Evolutionary conservation across 257 asterid genomes (phyloP).

Genomic region (Jacaranda mimosifolia): DNA sequence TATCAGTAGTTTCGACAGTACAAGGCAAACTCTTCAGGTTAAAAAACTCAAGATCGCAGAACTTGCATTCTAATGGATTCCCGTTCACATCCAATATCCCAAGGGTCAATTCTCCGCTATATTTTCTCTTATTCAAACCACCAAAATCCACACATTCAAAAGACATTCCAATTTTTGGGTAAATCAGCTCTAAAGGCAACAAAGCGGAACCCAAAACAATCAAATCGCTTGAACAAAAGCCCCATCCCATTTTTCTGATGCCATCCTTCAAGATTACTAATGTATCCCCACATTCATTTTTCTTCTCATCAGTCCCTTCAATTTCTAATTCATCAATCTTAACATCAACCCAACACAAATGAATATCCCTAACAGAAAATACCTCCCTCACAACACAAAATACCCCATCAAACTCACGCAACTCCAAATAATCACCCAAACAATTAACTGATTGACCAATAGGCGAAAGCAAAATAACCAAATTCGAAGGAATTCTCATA

Average conservation of each 20-base stretch:
- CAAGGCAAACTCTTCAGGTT: slow-evolving; percentile 44
- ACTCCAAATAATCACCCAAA: slow-evolving; percentile 48
- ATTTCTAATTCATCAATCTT: slow-evolving; percentile 38
- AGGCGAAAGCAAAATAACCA: slow-evolving; percentile 77
- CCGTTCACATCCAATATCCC: slow-evolving; percentile 76
- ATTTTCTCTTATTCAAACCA: slow-evolving; percentile 38
- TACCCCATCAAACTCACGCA: slow-evolving; percentile 48
- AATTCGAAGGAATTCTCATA: slow-evolving; percentile 53
- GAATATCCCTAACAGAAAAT: slow-evolving; percentile 64
- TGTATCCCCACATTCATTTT: slow-evolving; percentile 33
- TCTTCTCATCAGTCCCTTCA: slow-evolving; percentile 35
- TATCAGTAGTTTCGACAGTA: slow-evolving; percentile 41
- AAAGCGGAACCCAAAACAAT: slow-evolving; percentile 76
- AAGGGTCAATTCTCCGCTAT: slow-evolving; percentile 64
- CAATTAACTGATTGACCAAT: slow-evolving; percentile 44
- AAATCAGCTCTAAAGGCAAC: slow-evolving; percentile 82
- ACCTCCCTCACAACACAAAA: slow-evolving; percentile 61
- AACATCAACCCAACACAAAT: slow-evolving; percentile 85
- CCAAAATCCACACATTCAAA: slow-evolving; percentile 46
- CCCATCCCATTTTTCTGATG: slow-evolving; percentile 72
- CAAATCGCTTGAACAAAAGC: slow-evolving; percentile 74
- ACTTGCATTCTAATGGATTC: slow-evolving; percentile 72
- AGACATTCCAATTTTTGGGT: slow-evolving; percentile 66
- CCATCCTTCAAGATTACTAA: slow-evolving; percentile 45
- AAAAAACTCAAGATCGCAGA: slow-evolving; percentile 79